These are phyloP conservation scores for Wickerhamiella slavikovae DNA, from an alignment of 805 yeast species.

Conservation along the genomic window DNA sequence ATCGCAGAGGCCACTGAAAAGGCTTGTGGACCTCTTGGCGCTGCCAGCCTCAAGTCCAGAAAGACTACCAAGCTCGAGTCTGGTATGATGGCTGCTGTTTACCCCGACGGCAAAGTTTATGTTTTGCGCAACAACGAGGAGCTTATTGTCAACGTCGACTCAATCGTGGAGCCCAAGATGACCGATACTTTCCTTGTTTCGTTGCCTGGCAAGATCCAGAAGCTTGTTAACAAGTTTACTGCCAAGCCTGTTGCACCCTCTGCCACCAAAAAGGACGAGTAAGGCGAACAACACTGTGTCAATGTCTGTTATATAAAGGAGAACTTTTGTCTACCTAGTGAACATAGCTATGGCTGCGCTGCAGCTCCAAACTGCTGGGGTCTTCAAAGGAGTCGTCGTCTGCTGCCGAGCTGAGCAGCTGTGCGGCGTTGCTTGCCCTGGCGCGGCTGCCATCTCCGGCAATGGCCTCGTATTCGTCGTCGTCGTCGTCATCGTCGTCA, in stretches of 20 bases:
- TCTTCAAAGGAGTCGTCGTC: too few relatives aligned
- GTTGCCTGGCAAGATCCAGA: background rate
- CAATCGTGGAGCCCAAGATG: constrained; percentile 16
- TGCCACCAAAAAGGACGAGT: too few relatives aligned
- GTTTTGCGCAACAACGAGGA: constrained; percentile 14
- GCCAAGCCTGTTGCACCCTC: too few relatives aligned
- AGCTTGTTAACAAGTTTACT: too few relatives aligned
- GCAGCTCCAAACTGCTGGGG: too few relatives aligned
- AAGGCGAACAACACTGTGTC: too few relatives aligned
- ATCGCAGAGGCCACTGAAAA: constrained; percentile 15
- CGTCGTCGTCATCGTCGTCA: constrained; percentile 18
- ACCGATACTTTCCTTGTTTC: constrained; percentile 15
- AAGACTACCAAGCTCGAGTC: constrained; percentile 11
- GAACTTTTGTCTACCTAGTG: too few relatives aligned
- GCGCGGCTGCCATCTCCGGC: too few relatives aligned
- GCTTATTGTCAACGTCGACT: constrained; percentile 13
- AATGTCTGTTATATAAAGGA: too few relatives aligned
- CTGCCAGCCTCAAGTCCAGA: constrained; percentile 12
- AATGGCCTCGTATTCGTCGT: constrained; percentile 16
- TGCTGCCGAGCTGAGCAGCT: too few relatives aligned
- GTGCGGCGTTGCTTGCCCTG: too few relatives aligned
- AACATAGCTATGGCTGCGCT: constrained; percentile 20
- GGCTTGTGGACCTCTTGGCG: constrained; percentile 14
- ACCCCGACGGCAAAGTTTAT: constrained; percentile 17
- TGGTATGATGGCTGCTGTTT: constrained; percentile 17